Conservation (phyloP, 2,329 filamentous ascomycete species). For the Lasiodiplodia sp. region DNA sequence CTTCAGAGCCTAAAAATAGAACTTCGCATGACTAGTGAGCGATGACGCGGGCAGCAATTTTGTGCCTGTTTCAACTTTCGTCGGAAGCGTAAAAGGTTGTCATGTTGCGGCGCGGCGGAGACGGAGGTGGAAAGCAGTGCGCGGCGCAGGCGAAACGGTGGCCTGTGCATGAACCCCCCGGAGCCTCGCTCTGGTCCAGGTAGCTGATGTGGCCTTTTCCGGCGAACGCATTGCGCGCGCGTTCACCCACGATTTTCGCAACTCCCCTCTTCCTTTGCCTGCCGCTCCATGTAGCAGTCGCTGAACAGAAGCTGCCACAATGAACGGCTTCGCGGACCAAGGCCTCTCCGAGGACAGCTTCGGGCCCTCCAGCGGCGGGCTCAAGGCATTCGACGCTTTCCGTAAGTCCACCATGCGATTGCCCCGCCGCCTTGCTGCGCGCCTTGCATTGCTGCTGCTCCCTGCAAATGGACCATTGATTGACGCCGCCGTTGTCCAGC, state of each 20-base stretch:
- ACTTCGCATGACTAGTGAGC: too few species aligned
- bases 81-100: neutral
- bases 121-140: neutral
- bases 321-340: slow-evolving; percentile 79
- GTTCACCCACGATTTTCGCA: neutral
- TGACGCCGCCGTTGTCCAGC: slow-evolving; percentile 60
- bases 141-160: neutral
- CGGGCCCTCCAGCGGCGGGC: slow-evolving; percentile 65
- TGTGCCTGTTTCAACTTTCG: slow-evolving; percentile 9
- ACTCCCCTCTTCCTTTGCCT: neutral
- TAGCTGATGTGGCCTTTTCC: slow-evolving; percentile 30
- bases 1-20: slow-evolving; percentile 6
- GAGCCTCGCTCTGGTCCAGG: slow-evolving; percentile 11
- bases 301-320: slow-evolving; percentile 44
- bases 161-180: neutral
- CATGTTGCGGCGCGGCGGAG: slow-evolving; percentile 1
- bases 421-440: slow-evolving; percentile 7
- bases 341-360: slow-evolving; percentile 81
- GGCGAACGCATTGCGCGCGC: slow-evolving; percentile 9
- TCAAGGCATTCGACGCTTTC: slow-evolving; percentile 93
- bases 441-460: neutral
- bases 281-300: slow-evolving; percentile 29
- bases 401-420: slow-evolving; percentile 65
- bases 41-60: slow-evolving; percentile 15
- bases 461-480: slow-evolving; percentile 2